Conservation (phyloP, 352 stramenopile genomes). For the Phytophthora citrophthora region DNA sequence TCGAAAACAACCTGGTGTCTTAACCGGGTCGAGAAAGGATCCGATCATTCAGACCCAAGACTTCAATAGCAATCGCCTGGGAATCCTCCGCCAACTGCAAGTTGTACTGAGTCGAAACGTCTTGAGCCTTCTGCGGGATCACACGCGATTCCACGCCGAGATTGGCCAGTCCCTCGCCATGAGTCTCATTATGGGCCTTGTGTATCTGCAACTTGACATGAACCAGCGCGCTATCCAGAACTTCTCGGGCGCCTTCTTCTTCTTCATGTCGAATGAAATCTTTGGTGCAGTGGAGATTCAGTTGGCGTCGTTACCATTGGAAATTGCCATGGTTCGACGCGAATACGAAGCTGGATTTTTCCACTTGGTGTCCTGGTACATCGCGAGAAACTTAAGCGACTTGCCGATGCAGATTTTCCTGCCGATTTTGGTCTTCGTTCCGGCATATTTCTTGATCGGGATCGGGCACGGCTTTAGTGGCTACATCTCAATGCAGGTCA, state of each 20-base stretch:
- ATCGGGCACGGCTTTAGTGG: constrained; percentile 34
- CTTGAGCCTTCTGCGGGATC: constrained; percentile 38
- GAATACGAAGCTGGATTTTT: constrained; percentile 56
- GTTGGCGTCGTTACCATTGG: constrained; percentile 29
- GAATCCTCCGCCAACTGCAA: constrained; percentile 25
- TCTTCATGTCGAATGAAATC: constrained; percentile 48
- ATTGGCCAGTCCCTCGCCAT: not conserved
- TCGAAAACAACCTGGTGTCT: not conserved
- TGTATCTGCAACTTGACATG: constrained; percentile 55
- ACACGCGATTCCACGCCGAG: constrained; percentile 29
- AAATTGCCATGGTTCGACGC: constrained; percentile 45
- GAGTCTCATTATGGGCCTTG: constrained; percentile 32
- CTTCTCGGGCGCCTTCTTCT: constrained; percentile 54
- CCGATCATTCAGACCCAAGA: not conserved
- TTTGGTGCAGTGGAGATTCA: constrained; percentile 26
- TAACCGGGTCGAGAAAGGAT: not conserved
- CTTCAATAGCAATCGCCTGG: constrained; percentile 22
- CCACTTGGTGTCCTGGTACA: constrained; percentile 46
- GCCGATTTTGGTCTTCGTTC: constrained; percentile 42
- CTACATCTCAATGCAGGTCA: constrained; percentile 48
- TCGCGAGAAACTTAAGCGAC: constrained; percentile 61
- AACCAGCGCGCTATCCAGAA: constrained; percentile 48
- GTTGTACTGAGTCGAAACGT: constrained; percentile 46
- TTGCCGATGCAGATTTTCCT: constrained; percentile 53
- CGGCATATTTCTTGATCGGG: constrained; percentile 54